phyloP scores from a whole-genome alignment of 148 eudicot species.

The Rhododendron molle region DNA sequence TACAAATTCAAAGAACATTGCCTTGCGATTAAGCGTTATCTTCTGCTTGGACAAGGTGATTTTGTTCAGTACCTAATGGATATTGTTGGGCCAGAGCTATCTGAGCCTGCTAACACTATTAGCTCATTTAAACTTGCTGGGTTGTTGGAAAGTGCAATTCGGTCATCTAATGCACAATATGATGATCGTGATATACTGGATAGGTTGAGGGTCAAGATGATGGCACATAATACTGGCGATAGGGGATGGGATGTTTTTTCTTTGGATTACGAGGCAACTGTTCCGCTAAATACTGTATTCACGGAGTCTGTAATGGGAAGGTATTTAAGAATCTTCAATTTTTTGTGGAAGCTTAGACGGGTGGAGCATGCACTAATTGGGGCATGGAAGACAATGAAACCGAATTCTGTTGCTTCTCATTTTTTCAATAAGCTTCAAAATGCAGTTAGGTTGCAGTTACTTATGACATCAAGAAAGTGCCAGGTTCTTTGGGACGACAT shows the following conservation, averaged over 20 bases:
- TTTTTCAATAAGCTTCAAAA: constrained; percentile 63
- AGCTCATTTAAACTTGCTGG: constrained; percentile 94
- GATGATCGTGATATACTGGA: constrained; percentile 84
- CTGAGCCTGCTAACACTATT: constrained; percentile 91
- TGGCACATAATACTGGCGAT: constrained; percentile 94
- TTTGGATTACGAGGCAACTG: constrained; percentile 83
- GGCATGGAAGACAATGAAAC: constrained; percentile 96
- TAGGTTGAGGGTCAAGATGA: constrained; percentile 88
- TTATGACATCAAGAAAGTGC: constrained; percentile 71
- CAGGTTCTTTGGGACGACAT: constrained; percentile 98
- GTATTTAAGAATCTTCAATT: constrained; percentile 79
- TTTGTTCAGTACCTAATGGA: constrained; percentile 99
- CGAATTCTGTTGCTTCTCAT: constrained; percentile 72
- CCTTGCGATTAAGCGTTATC: constrained; percentile 86
- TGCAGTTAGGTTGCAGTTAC: constrained; percentile 63
- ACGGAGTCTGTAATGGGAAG: constrained; percentile 91
- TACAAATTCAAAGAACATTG: constrained; percentile 96
- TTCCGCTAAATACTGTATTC: constrained; percentile 82
- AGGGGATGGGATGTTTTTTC: constrained; percentile 99
- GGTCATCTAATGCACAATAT: constrained; percentile 94
- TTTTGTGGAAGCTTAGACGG: constrained; percentile 96
- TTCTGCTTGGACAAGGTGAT: constrained; percentile 97
- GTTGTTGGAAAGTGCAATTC: constrained; percentile 80
- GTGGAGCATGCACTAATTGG: constrained; percentile 92
- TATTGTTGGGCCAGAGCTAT: constrained; percentile 89